phyloP scores from a whole-genome alignment of 1,284 basidiomycete genomes.

The Rhodotorula glutinis region DNA sequence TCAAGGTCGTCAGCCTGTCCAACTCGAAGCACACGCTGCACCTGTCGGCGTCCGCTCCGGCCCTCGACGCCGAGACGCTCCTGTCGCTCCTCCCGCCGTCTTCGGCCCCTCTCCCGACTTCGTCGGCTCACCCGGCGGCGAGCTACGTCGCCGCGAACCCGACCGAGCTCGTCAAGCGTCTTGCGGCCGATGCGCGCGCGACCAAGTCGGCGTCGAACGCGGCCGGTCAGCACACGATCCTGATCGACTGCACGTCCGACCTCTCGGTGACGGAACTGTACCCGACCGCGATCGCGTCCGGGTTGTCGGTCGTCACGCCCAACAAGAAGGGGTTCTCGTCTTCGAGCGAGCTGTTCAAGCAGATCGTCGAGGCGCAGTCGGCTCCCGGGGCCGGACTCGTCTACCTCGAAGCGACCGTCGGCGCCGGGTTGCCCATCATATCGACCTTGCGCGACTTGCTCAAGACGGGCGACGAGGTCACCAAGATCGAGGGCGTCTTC shows the following conservation, averaged over 20 bases:
- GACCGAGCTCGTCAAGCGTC: constrained; percentile 52
- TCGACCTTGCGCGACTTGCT: constrained; percentile 88
- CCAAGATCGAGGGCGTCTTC: constrained; percentile 67
- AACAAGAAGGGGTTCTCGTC: constrained; percentile 97
- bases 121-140: constrained; percentile 36
- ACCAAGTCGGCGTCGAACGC: constrained; percentile 42
- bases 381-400: constrained; percentile 63
- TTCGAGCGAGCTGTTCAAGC: constrained; percentile 65
- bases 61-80: constrained; percentile 31
- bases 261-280: constrained; percentile 79
- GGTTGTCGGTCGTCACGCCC: constrained; percentile 87
- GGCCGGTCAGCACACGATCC: constrained; percentile 52
- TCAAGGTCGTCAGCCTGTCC: constrained; percentile 66
- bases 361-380: constrained; percentile 60
- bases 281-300: constrained; percentile 72
- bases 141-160: constrained; percentile 47
- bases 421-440: constrained; percentile 90
- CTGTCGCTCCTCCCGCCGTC: constrained; percentile 41
- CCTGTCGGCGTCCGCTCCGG: constrained; percentile 28
- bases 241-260: constrained; percentile 93
- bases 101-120: constrained; percentile 24
- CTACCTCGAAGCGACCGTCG: constrained; percentile 91
- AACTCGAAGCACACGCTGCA: constrained; percentile 61
- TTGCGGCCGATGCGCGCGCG: constrained; percentile 50
- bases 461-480: constrained; percentile 78